Evolutionary conservation across 176 grass and related monocot species (phyloP).

Genomic region (Cenchrus americanus): DNA sequence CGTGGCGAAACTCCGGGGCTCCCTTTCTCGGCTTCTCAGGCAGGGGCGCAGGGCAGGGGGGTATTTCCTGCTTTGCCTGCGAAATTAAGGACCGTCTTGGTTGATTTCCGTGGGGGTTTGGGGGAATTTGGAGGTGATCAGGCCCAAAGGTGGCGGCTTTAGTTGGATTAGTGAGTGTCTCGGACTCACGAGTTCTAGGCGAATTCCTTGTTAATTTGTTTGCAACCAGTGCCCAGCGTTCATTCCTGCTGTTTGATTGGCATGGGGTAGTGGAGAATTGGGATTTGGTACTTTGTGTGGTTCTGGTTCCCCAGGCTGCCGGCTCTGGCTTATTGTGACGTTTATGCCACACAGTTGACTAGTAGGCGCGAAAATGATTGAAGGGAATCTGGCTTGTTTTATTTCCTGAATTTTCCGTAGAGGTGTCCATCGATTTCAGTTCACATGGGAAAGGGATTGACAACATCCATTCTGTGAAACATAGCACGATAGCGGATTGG

Average conservation of each 20-base stretch:
- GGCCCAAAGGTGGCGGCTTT: slow-evolving; percentile 41
- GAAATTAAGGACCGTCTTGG: background rate
- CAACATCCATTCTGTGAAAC: background rate
- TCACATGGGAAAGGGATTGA: background rate
- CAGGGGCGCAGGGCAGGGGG: background rate
- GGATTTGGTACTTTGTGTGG: slow-evolving; percentile 36
- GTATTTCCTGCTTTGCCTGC: background rate
- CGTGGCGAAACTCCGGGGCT: background rate
- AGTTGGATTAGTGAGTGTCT: background rate
- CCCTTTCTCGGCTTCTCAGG: background rate
- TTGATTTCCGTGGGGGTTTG: background rate
- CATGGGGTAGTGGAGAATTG: slow-evolving; percentile 15
- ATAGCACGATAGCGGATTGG: background rate
- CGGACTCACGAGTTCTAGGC: background rate
- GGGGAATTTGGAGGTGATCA: slow-evolving; percentile 27
- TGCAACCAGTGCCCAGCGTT: background rate
- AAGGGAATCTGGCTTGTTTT: background rate
- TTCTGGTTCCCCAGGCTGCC: slow-evolving; percentile 13
- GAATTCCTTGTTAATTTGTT: background rate
- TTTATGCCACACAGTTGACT: slow-evolving; percentile 40
- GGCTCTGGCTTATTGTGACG: slow-evolving; percentile 28
- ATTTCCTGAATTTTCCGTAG: background rate
- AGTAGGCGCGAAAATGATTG: background rate
- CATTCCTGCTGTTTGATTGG: slow-evolving; percentile 17
- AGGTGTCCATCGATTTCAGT: background rate